These are phyloP conservation scores for Acanthamoeba culbertsoni DNA, from an alignment of 208 protist species.

Conservation along the genomic window DNA sequence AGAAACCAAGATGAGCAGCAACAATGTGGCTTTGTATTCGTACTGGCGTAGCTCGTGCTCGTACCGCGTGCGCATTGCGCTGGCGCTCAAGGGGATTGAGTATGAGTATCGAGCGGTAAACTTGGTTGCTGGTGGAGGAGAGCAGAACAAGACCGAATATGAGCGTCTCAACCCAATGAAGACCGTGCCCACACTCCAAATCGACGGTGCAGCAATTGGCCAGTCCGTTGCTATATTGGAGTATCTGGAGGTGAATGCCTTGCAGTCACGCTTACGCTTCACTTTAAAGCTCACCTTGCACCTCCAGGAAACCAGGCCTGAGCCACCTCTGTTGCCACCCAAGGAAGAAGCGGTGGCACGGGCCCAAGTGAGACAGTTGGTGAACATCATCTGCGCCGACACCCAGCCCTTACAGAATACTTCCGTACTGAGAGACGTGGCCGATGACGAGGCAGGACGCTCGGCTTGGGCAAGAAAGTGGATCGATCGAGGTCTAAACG, in stretches of 20 bases:
- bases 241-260: slow-evolving; percentile 84
- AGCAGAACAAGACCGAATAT: slow-evolving; percentile 76
- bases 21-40: slow-evolving; percentile 72
- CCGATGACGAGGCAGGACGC: slow-evolving; percentile 39
- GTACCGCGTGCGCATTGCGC: slow-evolving; percentile 85
- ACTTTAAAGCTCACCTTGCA: no score
- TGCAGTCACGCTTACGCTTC: no score
- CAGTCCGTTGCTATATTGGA: slow-evolving; percentile 86
- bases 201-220: slow-evolving; percentile 28
- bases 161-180: slow-evolving; percentile 70
- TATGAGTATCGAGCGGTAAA: slow-evolving; percentile 84
- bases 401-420: slow-evolving; percentile 90
- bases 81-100: slow-evolving; percentile 81
- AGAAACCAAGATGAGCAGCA: no score
- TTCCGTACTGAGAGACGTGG: slow-evolving; percentile 75
- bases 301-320: slow-evolving; percentile 29
- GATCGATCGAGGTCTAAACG: slow-evolving; percentile 81
- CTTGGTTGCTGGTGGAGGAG: slow-evolving; percentile 76
- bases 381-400: slow-evolving; percentile 80
- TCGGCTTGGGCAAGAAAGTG: slow-evolving; percentile 76
- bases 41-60: slow-evolving; percentile 88
- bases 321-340: slow-evolving; percentile 69
- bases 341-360: slow-evolving; percentile 14
- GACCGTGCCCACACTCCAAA: slow-evolving; percentile 64
- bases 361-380: slow-evolving; percentile 72